Evolutionary conservation across 2,329 filamentous ascomycete genomes (phyloP), one percentile per base, ranked within the genome.

Genomic region (Colletotrichum sp.): DNA sequence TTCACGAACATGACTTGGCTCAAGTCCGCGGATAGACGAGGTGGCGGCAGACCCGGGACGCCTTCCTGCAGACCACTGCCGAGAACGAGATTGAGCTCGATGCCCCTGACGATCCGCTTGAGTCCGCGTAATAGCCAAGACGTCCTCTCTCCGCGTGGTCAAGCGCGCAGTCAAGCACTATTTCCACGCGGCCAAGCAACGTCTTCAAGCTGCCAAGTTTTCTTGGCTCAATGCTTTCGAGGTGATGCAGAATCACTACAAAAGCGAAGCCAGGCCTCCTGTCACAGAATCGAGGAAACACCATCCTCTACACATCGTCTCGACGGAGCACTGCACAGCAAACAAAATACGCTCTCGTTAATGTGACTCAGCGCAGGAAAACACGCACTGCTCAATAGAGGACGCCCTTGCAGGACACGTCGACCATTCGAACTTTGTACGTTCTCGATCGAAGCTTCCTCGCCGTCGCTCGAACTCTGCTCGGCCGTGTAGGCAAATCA

Each of bases 391-490:
- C 16, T 4, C 15, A 16, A 4, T 0, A 30, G 8, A 36, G 2
- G 18, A 1, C 44, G 44, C 44, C 36, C 63, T 16, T 65, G 63
- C 16, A 44, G 34, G 6, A 13, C 28, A 36, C 39, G 44, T 30
- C 24, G 65, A 16, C 28, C n/a, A 9, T 21, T 57, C 15, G 28
- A 68, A 68, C 65, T 24, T 34, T 68, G 10, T 34, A 15, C 3
- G 28, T 15, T 24, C 7, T 16, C 26, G 65, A 68, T 68, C 49
- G 24, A 68, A 68, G 65, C 28, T 68, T 68, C 26, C 28, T 68
- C 49, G n/a, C 12, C 28, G 28, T 15, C 28, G 13, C 1, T 36
- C 26, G 15, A 36, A 21, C 44, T 26, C 9, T 36, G 21, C 65
- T 55, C 7, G 18, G 7, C 4, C 0, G 3, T 1, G 16, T 5